Base-by-base conservation (phyloP, 129 eudicot species). In the Glebionis coronaria region DNA sequence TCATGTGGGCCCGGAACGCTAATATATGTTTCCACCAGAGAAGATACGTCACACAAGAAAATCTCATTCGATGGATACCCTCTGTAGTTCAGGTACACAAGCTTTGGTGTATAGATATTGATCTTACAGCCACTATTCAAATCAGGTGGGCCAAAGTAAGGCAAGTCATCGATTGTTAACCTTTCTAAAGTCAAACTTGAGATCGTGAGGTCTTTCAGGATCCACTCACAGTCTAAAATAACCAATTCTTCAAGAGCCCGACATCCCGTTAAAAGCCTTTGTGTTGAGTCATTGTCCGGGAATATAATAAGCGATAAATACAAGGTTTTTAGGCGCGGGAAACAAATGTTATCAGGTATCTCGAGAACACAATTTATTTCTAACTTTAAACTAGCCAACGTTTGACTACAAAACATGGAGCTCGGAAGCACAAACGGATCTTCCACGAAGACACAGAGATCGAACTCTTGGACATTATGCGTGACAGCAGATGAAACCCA, bases 181-280 rank as follows among this genome's bases (percentile, higher is more conserved):
- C 82, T 75, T 61, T 72, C 77, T 15, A 89, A 40, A 0, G 83
- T 73, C 49, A 85, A 74, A 66, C 79, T 83, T 28, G 77, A 63
- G 29, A 89, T 82, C 14, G 76, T 12, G 27, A 85, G 67, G n/a
- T 60, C 56, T 66, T 57, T 77, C 80, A 81, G 70, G 67, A 74
- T 69, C 90, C 93, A 85, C 62, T 85, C 93, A 29, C 96, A 89
- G 64, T 86, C 96, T 38, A 82, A 9, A 55, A 89, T 76, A 56
- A 76, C 82, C 82, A 89, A 76, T 50, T 89, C 96, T 62, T 85
- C 79, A 72, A 89, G 96, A 60, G 69, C 61, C 4, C 79, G 87
- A 69, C 96, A 89, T 12, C 84, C 73, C 12, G 81, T 76, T 35
- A 89, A 85, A 29, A 88, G 82, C 53, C 75, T 82, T 52, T 85